Conservation (phyloP, 768 basidiomycete species). For the Udeniomyces megalosporus region DNA sequence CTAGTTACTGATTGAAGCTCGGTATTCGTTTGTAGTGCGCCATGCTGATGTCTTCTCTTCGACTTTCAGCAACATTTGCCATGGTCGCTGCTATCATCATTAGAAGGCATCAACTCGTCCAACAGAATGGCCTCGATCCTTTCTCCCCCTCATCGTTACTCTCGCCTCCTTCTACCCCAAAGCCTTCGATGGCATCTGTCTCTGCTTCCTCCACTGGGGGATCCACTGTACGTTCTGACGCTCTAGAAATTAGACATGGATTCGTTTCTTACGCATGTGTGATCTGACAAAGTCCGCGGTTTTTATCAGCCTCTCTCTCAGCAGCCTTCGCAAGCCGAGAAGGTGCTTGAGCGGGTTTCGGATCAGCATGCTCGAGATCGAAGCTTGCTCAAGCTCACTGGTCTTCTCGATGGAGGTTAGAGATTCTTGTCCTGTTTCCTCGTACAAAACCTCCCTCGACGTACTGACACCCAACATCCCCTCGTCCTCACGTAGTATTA, state of each 20-base stretch:
- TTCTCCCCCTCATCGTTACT: constrained; percentile 61
- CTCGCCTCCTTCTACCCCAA: not conserved
- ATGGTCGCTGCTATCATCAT: constrained; percentile 89
- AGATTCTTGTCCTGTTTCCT: not conserved
- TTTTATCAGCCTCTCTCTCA: no score
- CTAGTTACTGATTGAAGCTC: not conserved
- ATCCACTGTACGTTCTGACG: constrained; percentile 20
- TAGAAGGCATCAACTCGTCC: constrained; percentile 58
- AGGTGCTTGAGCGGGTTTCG: not conserved
- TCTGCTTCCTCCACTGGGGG: constrained; percentile 19
- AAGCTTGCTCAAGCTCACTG: constrained; percentile 11
- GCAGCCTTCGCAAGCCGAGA: not conserved
- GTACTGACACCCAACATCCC: no score
- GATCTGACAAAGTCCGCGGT: no score
- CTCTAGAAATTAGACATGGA: not conserved
- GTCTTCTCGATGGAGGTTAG: constrained; percentile 42
- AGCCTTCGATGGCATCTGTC: not conserved
- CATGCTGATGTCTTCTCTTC: no score
- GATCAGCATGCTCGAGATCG: constrained; percentile 52
- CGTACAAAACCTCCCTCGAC: no score
- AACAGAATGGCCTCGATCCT: constrained; percentile 41
- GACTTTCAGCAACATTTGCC: constrained; percentile 53
- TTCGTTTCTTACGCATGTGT: no score
- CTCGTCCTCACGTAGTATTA: not conserved
- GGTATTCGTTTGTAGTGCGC: no score